Base-by-base conservation (phyloP, 805 yeast species). In the Starmera caribaea region DNA sequence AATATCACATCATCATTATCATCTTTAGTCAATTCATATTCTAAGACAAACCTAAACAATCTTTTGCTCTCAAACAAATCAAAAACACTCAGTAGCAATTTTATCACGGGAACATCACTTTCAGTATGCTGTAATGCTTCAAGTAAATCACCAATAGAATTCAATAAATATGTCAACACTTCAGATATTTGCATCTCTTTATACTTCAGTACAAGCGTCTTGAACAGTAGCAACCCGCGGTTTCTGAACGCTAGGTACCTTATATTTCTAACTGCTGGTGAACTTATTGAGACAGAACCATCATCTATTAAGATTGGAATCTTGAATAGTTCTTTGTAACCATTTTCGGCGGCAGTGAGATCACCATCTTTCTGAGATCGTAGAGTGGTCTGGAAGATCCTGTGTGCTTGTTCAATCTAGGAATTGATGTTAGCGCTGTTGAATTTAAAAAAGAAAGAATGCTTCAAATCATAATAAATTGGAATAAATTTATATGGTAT, bases 221-320 rank as follows among this genome's bases (percentile, higher is more conserved):
- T 57, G 30, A 83, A 69, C 44, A 77, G 72, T 28, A 86, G 68
- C 49, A 86, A 69, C 0, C 95, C 96, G 41, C 95, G 64, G 54
- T 90, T 92, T 47, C 96, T 71, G 54, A 78, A 77, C 1, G 82
- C 81, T 48, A 92, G 64, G 52, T 84, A 88, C 38, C 95, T 71
- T 29, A 92, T 65, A 10, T 79, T 72, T 47, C 81, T 78, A 17
- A 89, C 72, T 2, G 83, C 76, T 1, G 94, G 90, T 0, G 90
- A 76, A 5, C 45, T 55, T 3, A 21, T 21, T 30, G 53, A 52
- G 3, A 53, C 27, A 54, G 65, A 61, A 33, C 63, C 69, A 40
- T 72, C 65, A 5, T 68, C 59, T 8, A 60, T 66, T 9, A 92
- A 59, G 2, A 89, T 84, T 29, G 82, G 87, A 34, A 85, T 69